phyloP scores from a whole-genome alignment of 768 basidiomycete genomes.

The Chalciporus chontae region DNA sequence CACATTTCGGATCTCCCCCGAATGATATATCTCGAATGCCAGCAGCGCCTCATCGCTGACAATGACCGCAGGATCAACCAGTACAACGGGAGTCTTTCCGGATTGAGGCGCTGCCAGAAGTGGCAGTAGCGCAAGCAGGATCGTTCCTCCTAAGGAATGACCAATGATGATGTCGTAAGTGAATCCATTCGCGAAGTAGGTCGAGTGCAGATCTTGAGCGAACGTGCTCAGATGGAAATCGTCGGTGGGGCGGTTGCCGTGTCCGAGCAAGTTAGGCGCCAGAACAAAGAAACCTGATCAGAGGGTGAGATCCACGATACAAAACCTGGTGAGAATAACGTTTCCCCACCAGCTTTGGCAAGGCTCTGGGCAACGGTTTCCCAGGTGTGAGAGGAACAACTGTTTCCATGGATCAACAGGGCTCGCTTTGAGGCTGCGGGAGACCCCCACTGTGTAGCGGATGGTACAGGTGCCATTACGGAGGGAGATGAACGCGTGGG shows the following conservation, averaged over 20 bases:
- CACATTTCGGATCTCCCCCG: not conserved
- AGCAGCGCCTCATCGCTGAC: not conserved
- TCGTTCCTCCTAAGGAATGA: not conserved
- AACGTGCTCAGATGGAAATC: conserved; percentile 12
- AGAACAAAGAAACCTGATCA: conserved; percentile 11
- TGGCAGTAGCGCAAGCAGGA: conserved; percentile 9
- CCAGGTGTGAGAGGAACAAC: conserved; percentile 15
- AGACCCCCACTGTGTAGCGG: conserved; percentile 16
- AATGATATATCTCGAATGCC: not conserved
- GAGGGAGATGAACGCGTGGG: not conserved
- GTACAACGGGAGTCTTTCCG: too few relatives aligned
- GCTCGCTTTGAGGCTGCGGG: conserved; percentile 13
- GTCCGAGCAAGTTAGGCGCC: conserved; percentile 17
- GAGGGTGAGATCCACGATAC: not conserved
- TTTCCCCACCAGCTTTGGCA: conserved; percentile 6
- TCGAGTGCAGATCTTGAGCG: conserved; percentile 11
- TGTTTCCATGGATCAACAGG: conserved; percentile 13
- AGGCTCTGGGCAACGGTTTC: conserved; percentile 7
- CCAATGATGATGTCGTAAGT: conserved; percentile 12
- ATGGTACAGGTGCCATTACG: conserved; percentile 13
- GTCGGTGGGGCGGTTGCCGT: conserved; percentile 8
- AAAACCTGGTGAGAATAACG: not conserved
- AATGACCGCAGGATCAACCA: too few relatives aligned
- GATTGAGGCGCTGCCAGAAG: not conserved
- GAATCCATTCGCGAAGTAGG: conserved; percentile 12